Evolutionary conservation across 2,329 filamentous ascomycete species (phyloP).

Genomic region (Aspergillus sp.): DNA sequence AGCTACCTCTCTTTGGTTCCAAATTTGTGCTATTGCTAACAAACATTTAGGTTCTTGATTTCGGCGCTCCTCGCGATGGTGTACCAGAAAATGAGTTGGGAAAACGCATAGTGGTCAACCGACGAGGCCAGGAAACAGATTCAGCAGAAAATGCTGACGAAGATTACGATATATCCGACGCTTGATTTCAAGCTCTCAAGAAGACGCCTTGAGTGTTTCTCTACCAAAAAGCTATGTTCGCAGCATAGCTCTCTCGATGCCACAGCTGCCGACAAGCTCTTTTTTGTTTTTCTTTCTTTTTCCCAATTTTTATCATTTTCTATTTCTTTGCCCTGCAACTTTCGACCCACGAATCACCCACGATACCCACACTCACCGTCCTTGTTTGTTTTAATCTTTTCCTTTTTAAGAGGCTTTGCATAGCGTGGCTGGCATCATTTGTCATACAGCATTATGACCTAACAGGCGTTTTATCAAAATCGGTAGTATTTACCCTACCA

Average conservation of each 20-base stretch:
- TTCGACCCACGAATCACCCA: constrained; percentile 20
- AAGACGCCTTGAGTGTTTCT: no score
- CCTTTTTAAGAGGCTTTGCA: constrained; percentile 29
- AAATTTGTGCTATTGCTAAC: constrained; percentile 4
- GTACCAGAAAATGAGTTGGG: constrained; percentile 72
- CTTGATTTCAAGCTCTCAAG: constrained; percentile 2
- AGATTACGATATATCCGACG: constrained; percentile 26
- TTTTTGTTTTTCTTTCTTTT: background rate
- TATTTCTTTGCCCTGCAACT: constrained; percentile 11
- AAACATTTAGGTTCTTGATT: constrained; percentile 77
- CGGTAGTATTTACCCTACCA: no score
- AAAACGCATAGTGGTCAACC: constrained; percentile 59
- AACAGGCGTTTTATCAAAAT: no score
- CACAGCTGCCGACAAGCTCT: no score
- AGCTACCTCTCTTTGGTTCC: constrained; percentile 27
- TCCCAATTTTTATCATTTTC: constrained; percentile 3
- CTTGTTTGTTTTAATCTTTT: constrained; percentile 18
- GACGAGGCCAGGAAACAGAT: constrained; percentile 32
- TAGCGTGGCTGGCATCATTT: constrained; percentile 32
- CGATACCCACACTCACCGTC: constrained; percentile 35
- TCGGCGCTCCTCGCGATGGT: constrained; percentile 88
- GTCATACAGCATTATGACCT: no score
- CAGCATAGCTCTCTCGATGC: no score
- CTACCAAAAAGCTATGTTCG: no score
- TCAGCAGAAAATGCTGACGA: constrained; percentile 23